These are phyloP conservation scores for Polytolypa hystricis DNA, from an alignment of 2,329 filamentous ascomycete species.

Conservation along the genomic window DNA sequence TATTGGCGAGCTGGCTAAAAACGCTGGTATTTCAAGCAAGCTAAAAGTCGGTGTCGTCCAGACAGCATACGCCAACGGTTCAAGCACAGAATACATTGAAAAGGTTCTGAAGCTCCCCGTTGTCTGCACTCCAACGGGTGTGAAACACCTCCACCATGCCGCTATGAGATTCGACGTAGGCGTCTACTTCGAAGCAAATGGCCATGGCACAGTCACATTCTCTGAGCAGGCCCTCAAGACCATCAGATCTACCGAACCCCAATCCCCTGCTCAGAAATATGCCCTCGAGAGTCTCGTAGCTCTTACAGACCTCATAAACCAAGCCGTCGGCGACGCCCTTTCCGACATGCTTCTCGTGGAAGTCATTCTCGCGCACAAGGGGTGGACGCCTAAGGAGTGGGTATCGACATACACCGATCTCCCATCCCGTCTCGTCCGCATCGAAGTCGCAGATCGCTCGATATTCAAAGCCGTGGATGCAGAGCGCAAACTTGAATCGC, in stretches of 20 bases:
- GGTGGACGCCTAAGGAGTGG: conserved; percentile 85
- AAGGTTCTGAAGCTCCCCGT: conserved; percentile 81
- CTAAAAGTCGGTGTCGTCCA: conserved; percentile 91
- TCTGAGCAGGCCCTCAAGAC: conserved; percentile 68
- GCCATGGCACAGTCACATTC: conserved; percentile 93
- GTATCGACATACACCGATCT: conserved; percentile 85
- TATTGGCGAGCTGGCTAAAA: conserved; percentile 75
- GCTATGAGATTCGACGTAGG: conserved; percentile 89
- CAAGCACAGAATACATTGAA: conserved; percentile 83
- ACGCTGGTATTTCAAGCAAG: conserved; percentile 65
- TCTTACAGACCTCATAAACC: conserved; percentile 87
- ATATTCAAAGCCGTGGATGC: conserved; percentile 87
- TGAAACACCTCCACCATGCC: conserved; percentile 97
- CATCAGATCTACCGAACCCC: conserved; percentile 69
- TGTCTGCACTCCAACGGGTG: conserved; percentile 86
- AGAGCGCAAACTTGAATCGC: conserved; percentile 74
- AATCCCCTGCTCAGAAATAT: conserved; percentile 83
- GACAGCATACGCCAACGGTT: conserved; percentile 94
- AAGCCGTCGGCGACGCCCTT: conserved; percentile 91
- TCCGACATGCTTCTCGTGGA: conserved; percentile 95
- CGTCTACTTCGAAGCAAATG: conserved; percentile 98
- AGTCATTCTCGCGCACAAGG: conserved; percentile 89
- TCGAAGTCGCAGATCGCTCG: conserved; percentile 78
- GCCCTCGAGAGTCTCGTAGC: conserved; percentile 76
- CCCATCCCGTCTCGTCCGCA: conserved; percentile 86